Percentiles rank a stretch among this genome's conserved stretches.
Evolutionary conservation across 306 rosid species (phyloP).

Genomic region (Delonix regia): DNA sequence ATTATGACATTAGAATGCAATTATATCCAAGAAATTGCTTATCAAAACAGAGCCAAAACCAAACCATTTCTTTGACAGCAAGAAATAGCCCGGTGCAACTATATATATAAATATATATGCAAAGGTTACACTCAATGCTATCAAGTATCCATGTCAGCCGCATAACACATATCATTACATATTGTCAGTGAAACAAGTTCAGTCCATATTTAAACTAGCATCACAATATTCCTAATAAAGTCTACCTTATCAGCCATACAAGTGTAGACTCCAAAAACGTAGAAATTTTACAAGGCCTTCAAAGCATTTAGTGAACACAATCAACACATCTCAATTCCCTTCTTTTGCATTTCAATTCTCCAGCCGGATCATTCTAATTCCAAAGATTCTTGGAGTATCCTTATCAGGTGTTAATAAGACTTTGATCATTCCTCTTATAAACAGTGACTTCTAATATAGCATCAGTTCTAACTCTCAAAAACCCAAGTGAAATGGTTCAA

Average conservation of each 20-base stretch:
- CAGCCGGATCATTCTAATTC: not conserved
- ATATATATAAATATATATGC: not conserved
- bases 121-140: not conserved
- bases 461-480: constrained; percentile 2
- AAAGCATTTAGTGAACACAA: not conserved
- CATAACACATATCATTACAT: not conserved
- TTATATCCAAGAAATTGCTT: constrained; percentile 2
- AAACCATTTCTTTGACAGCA: constrained; percentile 23
- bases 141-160: not conserved
- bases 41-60: constrained; percentile 18
- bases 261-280: not conserved
- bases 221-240: not conserved
- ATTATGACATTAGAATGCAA: constrained; percentile 19
- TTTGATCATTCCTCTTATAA: not conserved
- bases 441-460: not conserved
- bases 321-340: not conserved
- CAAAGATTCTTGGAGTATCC: not conserved
- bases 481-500: not conserved
- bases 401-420: not conserved
- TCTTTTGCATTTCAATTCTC: not conserved
- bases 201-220: not conserved
- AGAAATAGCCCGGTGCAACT: constrained; percentile 14
- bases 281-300: not conserved
- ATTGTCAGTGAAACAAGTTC: no score
- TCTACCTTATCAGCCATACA: not conserved